Base-by-base conservation (phyloP, 768 basidiomycete species). In the Leccinum obscurum region DNA sequence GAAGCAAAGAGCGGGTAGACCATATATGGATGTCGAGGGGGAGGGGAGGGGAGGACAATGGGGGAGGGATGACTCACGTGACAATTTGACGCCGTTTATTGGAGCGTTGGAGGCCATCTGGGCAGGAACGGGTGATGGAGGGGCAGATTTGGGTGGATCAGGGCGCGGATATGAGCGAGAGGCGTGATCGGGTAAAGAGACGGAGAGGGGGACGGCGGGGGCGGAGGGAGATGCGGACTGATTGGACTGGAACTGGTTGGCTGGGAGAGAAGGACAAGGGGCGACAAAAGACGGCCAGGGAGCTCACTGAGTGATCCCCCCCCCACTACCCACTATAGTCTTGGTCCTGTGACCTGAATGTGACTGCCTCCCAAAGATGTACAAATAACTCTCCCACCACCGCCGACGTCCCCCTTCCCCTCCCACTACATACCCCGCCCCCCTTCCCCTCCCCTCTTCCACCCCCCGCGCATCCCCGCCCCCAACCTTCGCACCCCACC, bases 21-120 rank as follows among this genome's bases (percentile, higher is more conserved):
- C 71, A 70, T 63, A 71, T 70, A 72, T 68, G 72, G 67, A 63
- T 61, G 62, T 57, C 55, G 50, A 63, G 62, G 64, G 64, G 28
- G 55, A 56, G 59, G 61, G 57, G 52, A 51, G 44, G 55, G 58
- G 55, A 66, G 67, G 60, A 64, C 56, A 55, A 55, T 49, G 61
- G 56, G 28, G 52, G 54, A 52, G 56, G 50, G 57, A 58, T 62
- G 52, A 88, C 90, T 78, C 75, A 92, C 90, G 83, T 75, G 89
- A 90, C 71, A 91, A 83, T 82, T 90, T 92, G 77, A 92, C 87
- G 69, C 90, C 90, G 77, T 92, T 92, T 78, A 92, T 90, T 74
- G 90, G 90, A 69, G 82, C 87, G 77, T 89, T 86, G 60, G 84
- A 86, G 58, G 86, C 78, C 88, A 90, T 90, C 74, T 76, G 75